phyloP scores from a whole-genome alignment of 305 asterid genomes.

The Solanum hybrid region DNA sequence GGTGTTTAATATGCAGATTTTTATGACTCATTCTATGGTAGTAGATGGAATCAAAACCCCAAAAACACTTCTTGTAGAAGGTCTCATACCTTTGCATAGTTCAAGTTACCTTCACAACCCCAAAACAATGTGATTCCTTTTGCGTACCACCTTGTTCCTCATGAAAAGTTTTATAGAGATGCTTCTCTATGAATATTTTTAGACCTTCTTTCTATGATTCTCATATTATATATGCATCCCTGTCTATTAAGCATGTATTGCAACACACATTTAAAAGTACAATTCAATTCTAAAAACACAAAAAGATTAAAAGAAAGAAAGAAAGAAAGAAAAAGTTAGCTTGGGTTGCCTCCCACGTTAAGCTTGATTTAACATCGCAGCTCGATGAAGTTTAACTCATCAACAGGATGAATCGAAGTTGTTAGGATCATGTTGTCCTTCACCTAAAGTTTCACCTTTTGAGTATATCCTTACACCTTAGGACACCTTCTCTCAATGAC shows the following conservation, averaged over 20 bases:
- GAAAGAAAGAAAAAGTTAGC: not conserved
- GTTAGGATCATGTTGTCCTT: not conserved
- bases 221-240: not conserved
- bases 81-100: not conserved
- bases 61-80: not conserved
- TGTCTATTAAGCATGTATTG: not conserved
- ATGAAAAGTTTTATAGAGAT: not conserved
- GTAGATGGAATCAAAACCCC: not conserved
- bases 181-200: not conserved
- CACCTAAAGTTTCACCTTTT: not conserved
- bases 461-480: not conserved
- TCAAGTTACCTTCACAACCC: not conserved
- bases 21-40: not conserved
- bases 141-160: not conserved
- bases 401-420: not conserved
- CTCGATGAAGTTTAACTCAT: not conserved
- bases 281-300: not conserved
- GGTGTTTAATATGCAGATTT: not conserved
- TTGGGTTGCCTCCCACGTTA: not conserved
- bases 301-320: not conserved
- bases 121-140: not conserved
- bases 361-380: not conserved
- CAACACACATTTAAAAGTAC: not conserved
- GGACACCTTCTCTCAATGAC: not conserved
- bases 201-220: not conserved